Base-by-base conservation (phyloP, 345 rosid genomes). In the Durio zibethinus region DNA sequence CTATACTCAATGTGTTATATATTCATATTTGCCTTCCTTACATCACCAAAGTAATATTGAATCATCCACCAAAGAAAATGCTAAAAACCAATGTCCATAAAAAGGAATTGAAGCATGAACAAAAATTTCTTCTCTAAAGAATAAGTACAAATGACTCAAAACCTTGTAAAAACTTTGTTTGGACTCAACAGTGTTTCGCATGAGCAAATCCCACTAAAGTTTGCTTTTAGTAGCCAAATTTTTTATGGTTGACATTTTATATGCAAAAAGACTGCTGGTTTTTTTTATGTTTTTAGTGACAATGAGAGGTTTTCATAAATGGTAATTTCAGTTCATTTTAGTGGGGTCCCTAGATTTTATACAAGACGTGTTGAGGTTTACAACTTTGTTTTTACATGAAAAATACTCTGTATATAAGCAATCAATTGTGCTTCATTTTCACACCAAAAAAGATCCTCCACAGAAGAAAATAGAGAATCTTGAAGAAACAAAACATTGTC, bases 341-440 rank as follows among this genome's bases (percentile, higher is more conserved):
- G 54, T 70, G 74, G 74, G 9, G 21, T 70, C 42, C 74, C 59
- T 31, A 48, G 74, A 18, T 4, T 47, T 48, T 20, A 48, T 70
- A 67, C 53, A 70, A 29, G 14, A 18, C 57, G 42, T 70, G 25
- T 48, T 52, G 60, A 70, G 25, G 25, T 23, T 48, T 47, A 18
- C 43, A 70, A 70, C 1, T 70, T 33, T 33, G 36, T 12, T 69
- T 70, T 50, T 48, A 70, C 74, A 48, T 50, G 25, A 9, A 27
- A 69, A 31, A 16, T 12, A 29, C 42, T 16, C 25, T 0, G 42
- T 70, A 48, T 70, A 48, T 48, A 70, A 70, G 74, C 21, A 69
- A 16, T 2, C 14, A 18, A 18, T 29, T 29, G 25, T 48, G 15
- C 27, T 48, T 70, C 2, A 16, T 48, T 31, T 25, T 70, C 1